Evolutionary conservation across 2,329 filamentous ascomycete species (phyloP).

Genomic region (Fusarium lyarnte): DNA sequence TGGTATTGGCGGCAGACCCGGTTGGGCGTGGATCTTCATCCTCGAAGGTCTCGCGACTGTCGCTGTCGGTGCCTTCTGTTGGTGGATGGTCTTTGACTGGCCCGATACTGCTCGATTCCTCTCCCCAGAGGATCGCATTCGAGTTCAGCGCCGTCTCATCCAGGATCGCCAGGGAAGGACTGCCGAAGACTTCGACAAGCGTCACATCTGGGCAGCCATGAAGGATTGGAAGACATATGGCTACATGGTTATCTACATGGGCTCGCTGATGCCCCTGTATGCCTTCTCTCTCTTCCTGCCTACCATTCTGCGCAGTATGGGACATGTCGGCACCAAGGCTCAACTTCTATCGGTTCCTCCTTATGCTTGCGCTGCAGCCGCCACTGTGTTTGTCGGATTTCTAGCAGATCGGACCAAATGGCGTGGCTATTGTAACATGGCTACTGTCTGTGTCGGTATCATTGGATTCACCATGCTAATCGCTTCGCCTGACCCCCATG

Average conservation of each 20-base stretch:
- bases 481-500: slow-evolving; percentile 58
- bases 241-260: slow-evolving; percentile 60
- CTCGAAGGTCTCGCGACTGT: slow-evolving; percentile 75
- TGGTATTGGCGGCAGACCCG: slow-evolving; percentile 61
- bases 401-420: slow-evolving; percentile 71
- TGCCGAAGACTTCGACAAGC: slow-evolving; percentile 75
- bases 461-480: slow-evolving; percentile 74
- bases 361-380: slow-evolving; percentile 67
- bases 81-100: slow-evolving; percentile 82
- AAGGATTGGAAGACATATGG: slow-evolving; percentile 80
- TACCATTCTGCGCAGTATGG: slow-evolving; percentile 59
- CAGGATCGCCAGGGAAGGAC: slow-evolving; percentile 74
- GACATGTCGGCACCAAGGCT: slow-evolving; percentile 51
- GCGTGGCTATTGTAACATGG: slow-evolving; percentile 75
- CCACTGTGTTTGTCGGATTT: slow-evolving; percentile 72
- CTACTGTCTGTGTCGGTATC: slow-evolving; percentile 68
- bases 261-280: slow-evolving; percentile 60
- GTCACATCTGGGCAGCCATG: slow-evolving; percentile 74
- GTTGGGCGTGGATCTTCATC: slow-evolving; percentile 72
- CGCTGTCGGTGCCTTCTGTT: slow-evolving; percentile 70
- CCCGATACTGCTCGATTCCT: slow-evolving; percentile 79
- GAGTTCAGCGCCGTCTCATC: slow-evolving; percentile 74
- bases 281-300: slow-evolving; percentile 66
- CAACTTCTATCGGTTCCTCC: slow-evolving; percentile 69
- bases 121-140: slow-evolving; percentile 69